Percentiles rank a stretch among this genome's conserved stretches.
These are phyloP conservation scores for Fusarium keratoplasticum DNA, from an alignment of 2,329 filamentous ascomycete genomes.

Conservation along the genomic window DNA sequence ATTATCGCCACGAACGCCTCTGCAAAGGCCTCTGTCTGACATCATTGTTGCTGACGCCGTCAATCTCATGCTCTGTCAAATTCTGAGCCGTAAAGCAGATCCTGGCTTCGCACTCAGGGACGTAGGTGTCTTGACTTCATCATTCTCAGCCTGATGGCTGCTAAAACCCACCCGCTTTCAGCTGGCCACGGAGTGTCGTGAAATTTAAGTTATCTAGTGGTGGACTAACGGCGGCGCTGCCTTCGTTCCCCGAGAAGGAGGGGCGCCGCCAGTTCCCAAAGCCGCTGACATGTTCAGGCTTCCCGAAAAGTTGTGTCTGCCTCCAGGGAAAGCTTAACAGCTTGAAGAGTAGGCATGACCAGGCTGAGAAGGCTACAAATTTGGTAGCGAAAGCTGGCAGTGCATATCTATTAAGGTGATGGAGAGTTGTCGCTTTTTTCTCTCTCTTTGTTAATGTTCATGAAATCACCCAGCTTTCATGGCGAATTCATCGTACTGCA, in stretches of 20 bases:
- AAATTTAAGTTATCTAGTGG: background rate
- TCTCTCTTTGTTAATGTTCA: background rate
- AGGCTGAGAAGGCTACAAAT: background rate
- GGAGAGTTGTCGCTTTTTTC: background rate
- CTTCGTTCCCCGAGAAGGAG: background rate
- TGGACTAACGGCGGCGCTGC: background rate
- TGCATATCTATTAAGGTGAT: background rate
- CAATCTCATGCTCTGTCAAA: background rate
- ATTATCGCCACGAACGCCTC: background rate
- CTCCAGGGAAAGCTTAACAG: no score
- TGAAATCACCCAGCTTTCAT: background rate
- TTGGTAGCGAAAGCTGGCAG: background rate
- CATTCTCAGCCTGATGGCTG: no score
- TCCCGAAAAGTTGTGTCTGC: background rate
- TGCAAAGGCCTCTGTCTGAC: background rate
- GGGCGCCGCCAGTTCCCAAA: no score
- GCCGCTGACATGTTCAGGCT: background rate
- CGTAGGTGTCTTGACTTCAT: no score
- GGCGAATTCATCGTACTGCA: background rate
- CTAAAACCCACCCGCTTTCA: no score
- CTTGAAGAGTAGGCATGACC: background rate
- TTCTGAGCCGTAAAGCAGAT: background rate
- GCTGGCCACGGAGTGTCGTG: background rate
- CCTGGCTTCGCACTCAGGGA: no score
- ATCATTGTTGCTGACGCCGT: background rate